Evolutionary conservation across 305 asterid genomes (phyloP), one percentile per base, ranked within the genome.

Genomic region (Ilex paraguariensis): DNA sequence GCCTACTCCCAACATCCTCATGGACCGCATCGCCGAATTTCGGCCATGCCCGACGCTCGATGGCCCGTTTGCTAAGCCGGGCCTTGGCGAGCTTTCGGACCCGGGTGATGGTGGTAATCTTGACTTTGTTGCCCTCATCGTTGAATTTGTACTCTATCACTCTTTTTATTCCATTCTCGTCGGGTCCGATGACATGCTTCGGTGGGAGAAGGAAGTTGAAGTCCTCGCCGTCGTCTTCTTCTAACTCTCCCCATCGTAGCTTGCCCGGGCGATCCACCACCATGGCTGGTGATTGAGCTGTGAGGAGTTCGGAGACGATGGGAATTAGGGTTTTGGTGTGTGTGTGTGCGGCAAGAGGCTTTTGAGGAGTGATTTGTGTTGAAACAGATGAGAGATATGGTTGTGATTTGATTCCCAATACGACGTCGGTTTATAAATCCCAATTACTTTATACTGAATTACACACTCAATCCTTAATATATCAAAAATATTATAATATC

Each of bases 1-100:
- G 77, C 30, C 73, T 73, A 50, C 65, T 54, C 6, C 80, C 76
- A 13, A 71, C 72, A 40, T 79, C 85, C 36, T 79, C 79, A 2
- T 65, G 75, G 1, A 76, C 82, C 13, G 85, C 78, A 13, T 76
- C 85, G 0, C 82, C 80, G 48, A 79, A 79, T 55, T 79, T 79
- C 5, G 80, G 63, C 85, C 80, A 79, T n/a, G 78, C 49, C 10
- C 82, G 73, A 40, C 78, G 76, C 56, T 76, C 77, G 39, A 79
- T 42, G 3, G 82, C 84, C 2, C 66, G 73, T 64, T 79, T 79
- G 68, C 77, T 79, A 4, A 76, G 73, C 10, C 82, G 73, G 2
- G 80, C 73, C 5, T 73, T 66, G 10, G 84, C 82, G 0, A 76
- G 76, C 55, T 79, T 79, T 12, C 80, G 79, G 54, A 68, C 57